These are phyloP conservation scores for Bothriochloa decipiens DNA, from an alignment of 176 grass and related monocot species.

Conservation along the genomic window DNA sequence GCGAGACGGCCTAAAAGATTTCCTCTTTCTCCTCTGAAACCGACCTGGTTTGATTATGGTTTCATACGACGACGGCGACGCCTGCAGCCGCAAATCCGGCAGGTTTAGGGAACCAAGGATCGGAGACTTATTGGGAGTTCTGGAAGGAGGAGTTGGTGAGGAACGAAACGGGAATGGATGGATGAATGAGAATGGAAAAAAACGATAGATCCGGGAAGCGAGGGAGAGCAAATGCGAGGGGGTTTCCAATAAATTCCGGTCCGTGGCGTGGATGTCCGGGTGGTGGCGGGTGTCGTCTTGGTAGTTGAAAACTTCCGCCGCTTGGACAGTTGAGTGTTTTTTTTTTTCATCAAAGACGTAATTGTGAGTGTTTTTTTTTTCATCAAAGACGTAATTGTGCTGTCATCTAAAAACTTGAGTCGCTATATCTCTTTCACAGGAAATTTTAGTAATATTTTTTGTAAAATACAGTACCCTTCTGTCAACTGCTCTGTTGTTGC, in stretches of 20 bases:
- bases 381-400: background rate
- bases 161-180: conserved; percentile 24
- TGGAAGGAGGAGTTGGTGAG: conserved; percentile 44
- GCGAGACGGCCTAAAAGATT: background rate
- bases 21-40: background rate
- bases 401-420: too few species aligned
- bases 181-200: conserved; percentile 23
- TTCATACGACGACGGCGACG: background rate
- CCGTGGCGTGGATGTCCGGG: conserved; percentile 28
- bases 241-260: conserved; percentile 38
- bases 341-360: background rate
- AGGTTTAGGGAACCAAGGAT: conserved; percentile 11
- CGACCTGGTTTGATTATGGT: conserved; percentile 25
- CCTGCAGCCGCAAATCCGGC: conserved; percentile 28
- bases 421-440: too few species aligned
- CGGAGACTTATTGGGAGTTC: conserved; percentile 6
- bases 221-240: conserved; percentile 29
- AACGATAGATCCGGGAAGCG: conserved; percentile 34
- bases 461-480: too few species aligned
- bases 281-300: conserved; percentile 38
- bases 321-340: background rate
- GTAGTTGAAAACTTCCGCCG: conserved; percentile 44
- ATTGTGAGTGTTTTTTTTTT: background rate
- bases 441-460: too few species aligned
- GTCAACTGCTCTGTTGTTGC: too few species aligned